Evolutionary conservation across 148 eudicot species (phyloP).

Genomic region (Cornus florida): DNA sequence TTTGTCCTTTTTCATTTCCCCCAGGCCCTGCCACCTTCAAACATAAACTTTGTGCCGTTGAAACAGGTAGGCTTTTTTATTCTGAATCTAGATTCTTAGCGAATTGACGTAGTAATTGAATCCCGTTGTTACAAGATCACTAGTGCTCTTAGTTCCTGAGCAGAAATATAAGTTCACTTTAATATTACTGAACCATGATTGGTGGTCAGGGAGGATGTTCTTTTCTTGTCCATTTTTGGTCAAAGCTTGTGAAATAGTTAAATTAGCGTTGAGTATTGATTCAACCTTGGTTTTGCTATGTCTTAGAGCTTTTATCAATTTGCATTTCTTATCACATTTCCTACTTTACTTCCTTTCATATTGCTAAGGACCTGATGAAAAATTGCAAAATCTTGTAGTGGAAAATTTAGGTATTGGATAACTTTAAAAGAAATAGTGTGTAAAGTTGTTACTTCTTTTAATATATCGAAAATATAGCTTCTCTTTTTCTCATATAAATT

Average conservation of each 20-base stretch:
- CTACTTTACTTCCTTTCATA: neutral
- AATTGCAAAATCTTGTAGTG: neutral
- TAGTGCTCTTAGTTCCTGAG: neutral
- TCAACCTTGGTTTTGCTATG: neutral
- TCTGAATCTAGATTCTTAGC: conserved; percentile 2
- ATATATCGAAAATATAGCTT: no score
- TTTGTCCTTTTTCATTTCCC: conserved; percentile 11
- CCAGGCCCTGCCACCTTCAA: conserved; percentile 79
- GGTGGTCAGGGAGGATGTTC: no score
- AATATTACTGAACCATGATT: no score
- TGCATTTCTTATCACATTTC: neutral
- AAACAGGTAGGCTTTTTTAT: conserved; percentile 63
- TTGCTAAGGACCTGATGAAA: no score
- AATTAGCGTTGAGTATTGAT: neutral
- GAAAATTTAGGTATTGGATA: neutral
- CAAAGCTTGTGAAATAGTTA: no score
- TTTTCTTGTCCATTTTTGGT: no score
- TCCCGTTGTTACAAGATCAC: neutral
- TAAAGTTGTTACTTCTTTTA: neutral
- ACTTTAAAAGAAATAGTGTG: neutral
- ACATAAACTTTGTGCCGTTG: conserved; percentile 75
- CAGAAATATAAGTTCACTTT: no score
- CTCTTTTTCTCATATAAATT: no score
- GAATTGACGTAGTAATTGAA: neutral
- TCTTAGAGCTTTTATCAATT: neutral